phyloP scores from a whole-genome alignment of 2,329 filamentous ascomycete genomes.

The Pseudomassariella vexata region DNA sequence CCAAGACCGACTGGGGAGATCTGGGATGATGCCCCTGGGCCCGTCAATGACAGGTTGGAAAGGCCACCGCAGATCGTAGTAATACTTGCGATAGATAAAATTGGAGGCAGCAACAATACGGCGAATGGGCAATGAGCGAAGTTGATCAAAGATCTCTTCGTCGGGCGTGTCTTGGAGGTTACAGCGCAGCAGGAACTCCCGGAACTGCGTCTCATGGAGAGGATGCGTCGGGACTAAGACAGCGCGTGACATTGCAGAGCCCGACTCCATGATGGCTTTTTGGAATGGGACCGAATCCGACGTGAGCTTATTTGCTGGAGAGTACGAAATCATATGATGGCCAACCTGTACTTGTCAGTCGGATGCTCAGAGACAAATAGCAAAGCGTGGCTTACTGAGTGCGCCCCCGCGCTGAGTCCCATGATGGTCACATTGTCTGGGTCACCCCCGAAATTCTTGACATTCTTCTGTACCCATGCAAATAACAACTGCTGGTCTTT shows the following conservation, averaged over 20 bases:
- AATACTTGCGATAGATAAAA: constrained; percentile 36
- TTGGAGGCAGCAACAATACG: constrained; percentile 35
- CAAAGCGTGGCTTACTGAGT: constrained; percentile 63
- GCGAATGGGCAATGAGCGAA: constrained; percentile 37
- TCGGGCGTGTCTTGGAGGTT: constrained; percentile 43
- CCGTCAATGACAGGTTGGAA: constrained; percentile 67
- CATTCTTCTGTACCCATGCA: constrained; percentile 56
- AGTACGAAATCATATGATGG: constrained; percentile 57
- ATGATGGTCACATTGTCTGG: constrained; percentile 51
- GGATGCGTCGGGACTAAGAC: constrained; percentile 48
- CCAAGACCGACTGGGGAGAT: constrained; percentile 56
- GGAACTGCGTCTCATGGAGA: constrained; percentile 50
- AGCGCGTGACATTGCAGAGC: constrained; percentile 48
- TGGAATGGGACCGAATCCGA: constrained; percentile 36
- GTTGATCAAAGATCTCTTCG: constrained; percentile 41
- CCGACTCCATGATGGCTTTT: constrained; percentile 52
- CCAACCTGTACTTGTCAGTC: no score
- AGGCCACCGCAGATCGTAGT: constrained; percentile 46
- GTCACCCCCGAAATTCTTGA: constrained; percentile 55
- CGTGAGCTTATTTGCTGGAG: constrained; percentile 26
- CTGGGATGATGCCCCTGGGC: constrained; percentile 44
- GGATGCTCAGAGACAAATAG: no score
- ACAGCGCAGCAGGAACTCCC: constrained; percentile 46
- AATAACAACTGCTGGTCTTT: constrained; percentile 55
- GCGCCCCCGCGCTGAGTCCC: constrained; percentile 57